These are phyloP conservation scores for Taiozyma sp. DNA, from an alignment of 1,139 yeast genomes.

Conservation along the genomic window DNA sequence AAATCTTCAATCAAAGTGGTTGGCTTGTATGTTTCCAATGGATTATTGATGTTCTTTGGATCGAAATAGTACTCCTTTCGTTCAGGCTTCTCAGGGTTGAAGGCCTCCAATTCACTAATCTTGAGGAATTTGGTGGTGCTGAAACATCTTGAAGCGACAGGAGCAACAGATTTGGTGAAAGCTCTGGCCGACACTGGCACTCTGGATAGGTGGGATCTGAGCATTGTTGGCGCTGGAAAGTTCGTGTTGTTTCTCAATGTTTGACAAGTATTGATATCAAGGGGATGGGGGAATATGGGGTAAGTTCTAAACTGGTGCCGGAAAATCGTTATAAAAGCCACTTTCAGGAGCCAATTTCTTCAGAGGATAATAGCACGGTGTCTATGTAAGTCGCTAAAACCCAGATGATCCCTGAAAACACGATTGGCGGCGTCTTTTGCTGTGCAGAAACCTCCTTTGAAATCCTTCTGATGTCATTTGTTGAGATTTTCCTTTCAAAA, in stretches of 20 bases:
- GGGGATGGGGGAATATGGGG: not conserved
- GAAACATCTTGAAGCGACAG: conserved; percentile 1
- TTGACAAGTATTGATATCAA: not conserved
- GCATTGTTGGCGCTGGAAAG: not conserved
- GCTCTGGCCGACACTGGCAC: not conserved
- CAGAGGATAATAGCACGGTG: not conserved
- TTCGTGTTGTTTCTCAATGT: not conserved
- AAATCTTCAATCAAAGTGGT: conserved; percentile 21
- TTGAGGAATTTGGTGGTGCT: conserved; percentile 1
- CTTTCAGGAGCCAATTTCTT: not conserved
- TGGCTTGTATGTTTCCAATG: conserved; percentile 32
- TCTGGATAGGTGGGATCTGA: not conserved
- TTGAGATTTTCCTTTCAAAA: not conserved
- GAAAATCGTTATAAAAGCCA: not conserved
- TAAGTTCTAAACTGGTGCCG: not conserved
- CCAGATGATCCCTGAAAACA: not conserved
- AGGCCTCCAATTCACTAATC: conserved; percentile 13
- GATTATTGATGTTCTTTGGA: conserved; percentile 21
- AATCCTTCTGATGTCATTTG: not conserved
- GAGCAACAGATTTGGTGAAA: not conserved
- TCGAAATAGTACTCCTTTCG: conserved; percentile 6
- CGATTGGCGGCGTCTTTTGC: not conserved
- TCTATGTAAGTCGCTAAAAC: not conserved
- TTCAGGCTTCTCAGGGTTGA: conserved; percentile 8
- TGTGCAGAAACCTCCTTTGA: not conserved